Base-by-base conservation (phyloP, 768 basidiomycete species). In the Tricholoma terreum region DNA sequence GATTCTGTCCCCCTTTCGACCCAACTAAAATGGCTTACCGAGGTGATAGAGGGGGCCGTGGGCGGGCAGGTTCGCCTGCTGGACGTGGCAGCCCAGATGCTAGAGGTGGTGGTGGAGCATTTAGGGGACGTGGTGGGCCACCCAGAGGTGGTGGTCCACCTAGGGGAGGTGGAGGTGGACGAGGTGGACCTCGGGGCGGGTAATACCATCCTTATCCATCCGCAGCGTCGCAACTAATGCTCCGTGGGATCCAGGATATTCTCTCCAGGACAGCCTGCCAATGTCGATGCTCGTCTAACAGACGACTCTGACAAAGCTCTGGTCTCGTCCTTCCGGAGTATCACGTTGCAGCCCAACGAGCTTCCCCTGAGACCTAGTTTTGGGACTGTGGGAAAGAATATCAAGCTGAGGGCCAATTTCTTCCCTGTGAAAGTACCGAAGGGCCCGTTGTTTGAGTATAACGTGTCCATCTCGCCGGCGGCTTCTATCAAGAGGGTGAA, bases 351-450 rank as follows among this genome's bases (percentile, higher is more conserved):
- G 19, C 59, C 64, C 6, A 69, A 71, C 38, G 75, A 80, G 12
- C 68, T 92, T 40, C 86, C 86, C 14, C 60, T 83, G 9, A 79
- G 86, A 19, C 84, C 84, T 6, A 82, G 76, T 14, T 87, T 79
- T 60, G 86, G 87, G 0, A 82, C 73, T 0, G 61, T 60, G 1
- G 86, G 86, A 9, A 75, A 58, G 35, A 38, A 68, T 9, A 76
- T 84, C 63, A 79, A 74, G 43, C 67, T 89, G 14, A 78, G 89
- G 6, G 77, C 86, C 46, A 90, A 90, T 63, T 88, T 84, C 73
- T 89, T 89, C 69, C 77, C 85, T 0, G 74, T 90, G 24, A 75
- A 73, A 48, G 67, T 83, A 9, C 77, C 78, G 1, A 78, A 80
- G 36, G 75, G 73, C 0, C 69, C 77, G 2, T 63, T 85, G 8